Conservation (phyloP, 345 rosid genomes). For the Eucalyptus cladocalyx region DNA sequence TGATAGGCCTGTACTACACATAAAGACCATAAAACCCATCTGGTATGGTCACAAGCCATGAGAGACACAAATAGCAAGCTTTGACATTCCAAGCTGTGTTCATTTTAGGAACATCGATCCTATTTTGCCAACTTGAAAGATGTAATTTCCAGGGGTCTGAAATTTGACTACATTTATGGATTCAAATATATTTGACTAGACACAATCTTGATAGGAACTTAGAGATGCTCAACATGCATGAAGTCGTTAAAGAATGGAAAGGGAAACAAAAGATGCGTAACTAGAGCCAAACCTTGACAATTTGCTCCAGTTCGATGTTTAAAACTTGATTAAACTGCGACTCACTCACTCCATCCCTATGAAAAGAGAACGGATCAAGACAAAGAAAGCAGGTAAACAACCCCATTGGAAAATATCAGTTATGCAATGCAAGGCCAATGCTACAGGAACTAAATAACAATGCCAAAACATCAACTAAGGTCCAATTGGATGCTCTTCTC, state of each 20-base stretch:
- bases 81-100: background rate
- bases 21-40: background rate
- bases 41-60: background rate
- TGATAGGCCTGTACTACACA: constrained; percentile 53
- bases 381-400: background rate
- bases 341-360: constrained; percentile 90
- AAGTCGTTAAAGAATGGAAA: background rate
- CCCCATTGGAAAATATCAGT: background rate
- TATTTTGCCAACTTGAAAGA: background rate
- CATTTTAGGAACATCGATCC: background rate
- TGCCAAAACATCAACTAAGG: background rate
- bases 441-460: background rate
- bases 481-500: background rate
- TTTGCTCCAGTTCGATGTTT: constrained; percentile 73
- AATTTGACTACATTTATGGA: background rate
- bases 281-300: constrained; percentile 36
- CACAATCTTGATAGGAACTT: background rate
- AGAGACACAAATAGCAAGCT: background rate
- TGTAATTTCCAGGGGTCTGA: background rate
- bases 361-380: background rate
- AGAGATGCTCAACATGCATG: background rate
- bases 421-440: background rate
- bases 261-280: background rate
- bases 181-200: background rate
- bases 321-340: constrained; percentile 87